These are phyloP conservation scores for Dunaliella salina DNA, from an alignment of 163 green algal genomes.

Conservation along the genomic window DNA sequence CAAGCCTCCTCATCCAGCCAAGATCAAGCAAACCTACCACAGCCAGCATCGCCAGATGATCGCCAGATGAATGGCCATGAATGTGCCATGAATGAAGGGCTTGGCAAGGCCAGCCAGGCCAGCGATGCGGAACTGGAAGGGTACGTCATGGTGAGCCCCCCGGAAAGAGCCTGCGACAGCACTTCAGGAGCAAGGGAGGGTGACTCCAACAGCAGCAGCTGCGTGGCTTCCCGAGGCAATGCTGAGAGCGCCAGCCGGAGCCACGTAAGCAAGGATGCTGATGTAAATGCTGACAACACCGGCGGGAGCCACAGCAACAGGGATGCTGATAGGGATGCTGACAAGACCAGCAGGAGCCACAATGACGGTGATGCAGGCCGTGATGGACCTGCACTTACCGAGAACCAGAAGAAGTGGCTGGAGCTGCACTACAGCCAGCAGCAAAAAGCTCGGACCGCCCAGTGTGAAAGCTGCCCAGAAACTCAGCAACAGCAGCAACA, in stretches of 20 bases:
- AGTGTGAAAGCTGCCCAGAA: neutral
- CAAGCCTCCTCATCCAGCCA: too few species aligned
- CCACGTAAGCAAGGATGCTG: too few species aligned
- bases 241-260: too few species aligned
- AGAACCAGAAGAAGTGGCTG: slow-evolving; percentile 26
- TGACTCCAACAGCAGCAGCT: too few species aligned
- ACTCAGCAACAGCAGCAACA: neutral
- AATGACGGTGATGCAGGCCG: neutral
- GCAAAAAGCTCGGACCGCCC: neutral
- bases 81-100: too few species aligned
- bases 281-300: neutral
- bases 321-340: neutral
- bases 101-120: neutral
- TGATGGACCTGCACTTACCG: slow-evolving; percentile 5
- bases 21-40: too few species aligned
- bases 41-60: too few species aligned
- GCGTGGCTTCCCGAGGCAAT: too few species aligned
- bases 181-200: too few species aligned
- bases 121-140: neutral
- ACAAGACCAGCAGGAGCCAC: neutral
- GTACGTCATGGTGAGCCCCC: neutral
- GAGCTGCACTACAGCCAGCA: slow-evolving; percentile 19
- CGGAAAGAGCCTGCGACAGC: neutral
- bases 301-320: neutral
- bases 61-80: too few species aligned